Evolutionary conservation across 768 basidiomycete species (phyloP).

Genomic region (Psilocybe cyanescens): DNA sequence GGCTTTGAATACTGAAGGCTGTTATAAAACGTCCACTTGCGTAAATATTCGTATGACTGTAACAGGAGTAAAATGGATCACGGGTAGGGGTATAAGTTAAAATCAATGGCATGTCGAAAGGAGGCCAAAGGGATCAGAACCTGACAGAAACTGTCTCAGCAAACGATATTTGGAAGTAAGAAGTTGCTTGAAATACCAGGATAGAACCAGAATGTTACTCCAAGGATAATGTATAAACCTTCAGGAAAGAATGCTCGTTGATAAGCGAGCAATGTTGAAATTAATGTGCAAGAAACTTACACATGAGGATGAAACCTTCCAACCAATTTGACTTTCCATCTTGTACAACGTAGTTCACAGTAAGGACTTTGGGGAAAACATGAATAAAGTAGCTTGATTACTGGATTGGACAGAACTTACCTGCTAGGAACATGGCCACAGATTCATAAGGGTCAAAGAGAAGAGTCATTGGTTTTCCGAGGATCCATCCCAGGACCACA

Average conservation of each 20-base stretch:
- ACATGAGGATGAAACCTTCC: constrained; percentile 65
- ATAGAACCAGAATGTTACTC: constrained; percentile 69
- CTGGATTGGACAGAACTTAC: constrained; percentile 24
- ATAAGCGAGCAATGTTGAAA: background rate
- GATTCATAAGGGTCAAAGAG: constrained; percentile 92
- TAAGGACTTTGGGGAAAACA: constrained; percentile 59
- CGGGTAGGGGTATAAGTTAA: background rate
- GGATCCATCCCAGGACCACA: constrained; percentile 76
- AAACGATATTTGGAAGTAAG: background rate
- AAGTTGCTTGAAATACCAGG: constrained; percentile 36
- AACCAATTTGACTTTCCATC: constrained; percentile 88
- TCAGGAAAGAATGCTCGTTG: constrained; percentile 1
- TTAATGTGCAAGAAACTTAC: constrained; percentile 17
- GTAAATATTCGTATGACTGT: no score
- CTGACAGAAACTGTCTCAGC: constrained; percentile 17
- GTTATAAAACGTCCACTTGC: no score
- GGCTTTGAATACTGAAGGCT: background rate
- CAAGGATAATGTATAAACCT: constrained; percentile 77
- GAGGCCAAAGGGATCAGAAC: constrained; percentile 35
- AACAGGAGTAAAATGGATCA: constrained; percentile 1
- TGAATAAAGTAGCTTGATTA: background rate
- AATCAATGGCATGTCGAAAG: constrained; percentile 27
- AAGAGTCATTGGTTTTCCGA: constrained; percentile 79
- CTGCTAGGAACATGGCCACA: constrained; percentile 55
- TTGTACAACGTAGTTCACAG: constrained; percentile 80